A percentile compares a stretch with the other conserved stretches of the same genome.
phyloP scores from a whole-genome alignment of 2,329 filamentous ascomycete species.

The Ophiostoma novo-ulmi region DNA sequence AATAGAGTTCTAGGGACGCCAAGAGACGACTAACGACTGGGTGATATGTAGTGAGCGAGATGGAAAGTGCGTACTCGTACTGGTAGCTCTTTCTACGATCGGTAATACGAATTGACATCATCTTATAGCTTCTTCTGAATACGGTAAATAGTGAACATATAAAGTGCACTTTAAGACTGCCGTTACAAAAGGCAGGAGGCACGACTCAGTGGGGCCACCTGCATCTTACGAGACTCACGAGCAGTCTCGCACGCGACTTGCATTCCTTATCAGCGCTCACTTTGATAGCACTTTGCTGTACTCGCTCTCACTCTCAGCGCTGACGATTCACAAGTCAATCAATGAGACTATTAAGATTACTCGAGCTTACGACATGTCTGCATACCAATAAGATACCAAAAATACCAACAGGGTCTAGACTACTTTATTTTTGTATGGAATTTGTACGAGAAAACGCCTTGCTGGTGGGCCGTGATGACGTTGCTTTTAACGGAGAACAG shows the following conservation, averaged over 20 bases:
- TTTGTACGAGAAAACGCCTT: slow-evolving; percentile 8
- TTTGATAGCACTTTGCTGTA: not conserved
- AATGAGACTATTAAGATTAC: not conserved
- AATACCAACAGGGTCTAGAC: slow-evolving; percentile 1
- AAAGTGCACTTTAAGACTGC: not conserved
- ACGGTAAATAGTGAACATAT: not conserved
- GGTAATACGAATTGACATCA: not conserved
- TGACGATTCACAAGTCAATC: not conserved
- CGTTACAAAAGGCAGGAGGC: not conserved
- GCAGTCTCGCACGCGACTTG: not conserved
- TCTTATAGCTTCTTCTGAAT: not conserved
- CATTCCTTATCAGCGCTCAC: not conserved
- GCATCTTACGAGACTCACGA: not conserved
- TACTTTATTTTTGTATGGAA: not conserved
- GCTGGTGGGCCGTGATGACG: slow-evolving; percentile 14
- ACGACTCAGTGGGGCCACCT: slow-evolving; percentile 2
- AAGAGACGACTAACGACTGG: not conserved
- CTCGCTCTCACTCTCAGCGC: too few species aligned
- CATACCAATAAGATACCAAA: not conserved
- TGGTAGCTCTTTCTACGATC: not conserved
- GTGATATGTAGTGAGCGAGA: not conserved
- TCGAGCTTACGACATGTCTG: not conserved
- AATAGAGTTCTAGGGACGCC: not conserved
- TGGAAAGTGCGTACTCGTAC: not conserved
- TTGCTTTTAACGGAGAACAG: slow-evolving; percentile 13